Base-by-base conservation (phyloP, 2,329 filamentous ascomycete genomes). In the Herpotrichia juniperi region DNA sequence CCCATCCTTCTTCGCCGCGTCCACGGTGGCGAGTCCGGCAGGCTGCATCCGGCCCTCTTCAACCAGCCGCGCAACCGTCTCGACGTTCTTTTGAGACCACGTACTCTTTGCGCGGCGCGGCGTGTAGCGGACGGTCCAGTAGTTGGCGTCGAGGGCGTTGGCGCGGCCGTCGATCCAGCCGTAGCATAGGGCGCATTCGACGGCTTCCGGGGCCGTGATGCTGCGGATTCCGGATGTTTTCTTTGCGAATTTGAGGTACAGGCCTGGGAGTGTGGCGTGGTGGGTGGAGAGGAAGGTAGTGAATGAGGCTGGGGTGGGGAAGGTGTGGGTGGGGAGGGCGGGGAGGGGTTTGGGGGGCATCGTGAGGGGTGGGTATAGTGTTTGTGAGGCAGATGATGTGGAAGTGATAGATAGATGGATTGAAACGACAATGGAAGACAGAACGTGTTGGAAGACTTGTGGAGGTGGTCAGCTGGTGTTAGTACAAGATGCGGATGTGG, bases 101-200 rank as follows among this genome's bases (percentile, higher is more conserved):
- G 82, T 63, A 59, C 82, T 85, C 28, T 77, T 78, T 25, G 75
- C 65, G 2, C 80, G 77, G 4, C 84, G 82, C 1, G 83, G 84
- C 1, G 83, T 85, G 73, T 84, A 87, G 8, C 83, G 78, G 58
- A 83, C 81, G 1, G 81, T 63, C 64, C 82, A 86, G 58, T 76
- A 78, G 2, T 69, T 59, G 0, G 74, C 75, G 56, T 85, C 79
- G 42, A 75, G 65, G 2, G 71, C 51, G 42, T 76, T 75, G 2
- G 76, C 76, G 60, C 83, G 82, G 0, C 84, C 82, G 63, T 87
- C 83, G 50, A 87, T 87, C 84, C 84, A 87, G 35, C 85, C 84
- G 61, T 81, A 82, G 64, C 83, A 86, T 6, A 87, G 74, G 1
- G 83, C 83, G 28, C 76, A 69, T 61, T 86, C 80, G 16, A 87